Percentiles rank a stretch among this genome's conserved stretches.
Evolutionary conservation across 2,329 filamentous ascomycete species (phyloP).

Genomic region (Sordariomycetes sp.): DNA sequence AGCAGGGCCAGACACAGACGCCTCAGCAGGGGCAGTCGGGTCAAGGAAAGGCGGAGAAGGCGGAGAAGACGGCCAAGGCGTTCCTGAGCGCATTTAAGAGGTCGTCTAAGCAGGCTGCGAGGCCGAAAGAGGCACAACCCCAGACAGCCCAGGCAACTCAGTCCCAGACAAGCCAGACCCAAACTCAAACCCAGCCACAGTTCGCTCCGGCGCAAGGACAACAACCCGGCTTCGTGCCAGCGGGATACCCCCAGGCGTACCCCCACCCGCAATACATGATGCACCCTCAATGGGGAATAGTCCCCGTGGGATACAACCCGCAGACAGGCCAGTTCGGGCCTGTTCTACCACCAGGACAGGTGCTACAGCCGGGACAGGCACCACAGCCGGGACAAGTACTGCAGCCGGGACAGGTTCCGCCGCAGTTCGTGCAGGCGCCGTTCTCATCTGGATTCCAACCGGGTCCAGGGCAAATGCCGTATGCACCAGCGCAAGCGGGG

Average conservation of each 20-base stretch:
- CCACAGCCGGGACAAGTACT: not conserved
- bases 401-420: not conserved
- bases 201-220: not conserved
- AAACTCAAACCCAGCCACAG: not conserved
- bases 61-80: slow-evolving; percentile 11
- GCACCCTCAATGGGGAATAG: not conserved
- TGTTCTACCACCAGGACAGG: not conserved
- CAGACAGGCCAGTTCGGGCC: not conserved
- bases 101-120: slow-evolving; percentile 9
- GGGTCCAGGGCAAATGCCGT: not conserved
- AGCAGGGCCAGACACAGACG: slow-evolving; percentile 2
- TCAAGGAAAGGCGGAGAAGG: not conserved
- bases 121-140: not conserved
- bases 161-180: not conserved
- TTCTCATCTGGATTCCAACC: not conserved
- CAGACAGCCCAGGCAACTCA: not conserved
- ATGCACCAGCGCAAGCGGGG: not conserved
- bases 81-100: slow-evolving; percentile 13
- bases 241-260: not conserved
- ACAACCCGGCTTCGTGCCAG: not conserved
- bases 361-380: too few relatives aligned
- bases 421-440: not conserved
- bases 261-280: not conserved
- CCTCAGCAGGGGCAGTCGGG: slow-evolving; percentile 8
- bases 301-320: not conserved